Percentiles rank a stretch among this genome's conserved stretches.
Conservation (phyloP, 257 asterid genomes). For the Fraxinus cuspidata region DNA sequence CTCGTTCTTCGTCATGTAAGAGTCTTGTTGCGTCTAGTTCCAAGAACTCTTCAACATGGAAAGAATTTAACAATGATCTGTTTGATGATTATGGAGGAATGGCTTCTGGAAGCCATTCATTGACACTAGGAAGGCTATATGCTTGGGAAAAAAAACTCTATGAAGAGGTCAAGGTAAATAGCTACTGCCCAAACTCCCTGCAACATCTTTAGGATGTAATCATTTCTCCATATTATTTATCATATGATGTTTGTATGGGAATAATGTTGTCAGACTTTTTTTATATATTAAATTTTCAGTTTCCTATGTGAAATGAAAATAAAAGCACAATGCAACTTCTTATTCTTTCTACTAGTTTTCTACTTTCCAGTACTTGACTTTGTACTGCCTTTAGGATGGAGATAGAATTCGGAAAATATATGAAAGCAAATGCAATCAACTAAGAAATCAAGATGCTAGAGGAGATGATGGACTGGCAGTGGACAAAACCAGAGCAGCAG, state of each 20-base stretch:
- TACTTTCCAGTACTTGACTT: slow-evolving; percentile 13
- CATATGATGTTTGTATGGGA: neutral
- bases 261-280: neutral
- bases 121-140: slow-evolving; percentile 68
- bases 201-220: neutral
- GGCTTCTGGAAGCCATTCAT: slow-evolving; percentile 58
- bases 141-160: slow-evolving; percentile 97
- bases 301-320: neutral
- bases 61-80: slow-evolving; percentile 45
- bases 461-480: slow-evolving; percentile 63
- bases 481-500: slow-evolving; percentile 81
- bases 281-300: neutral
- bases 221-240: neutral
- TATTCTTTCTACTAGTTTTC: neutral
- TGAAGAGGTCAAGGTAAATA: slow-evolving; percentile 81
- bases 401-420: slow-evolving; percentile 69
- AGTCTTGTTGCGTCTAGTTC: slow-evolving; percentile 54
- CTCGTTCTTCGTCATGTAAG: slow-evolving; percentile 44
- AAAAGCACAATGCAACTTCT: neutral
- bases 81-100: slow-evolving; percentile 56
- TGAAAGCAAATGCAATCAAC: slow-evolving; percentile 74
- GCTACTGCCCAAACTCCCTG: neutral
- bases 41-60: slow-evolving; percentile 47
- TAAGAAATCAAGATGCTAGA: slow-evolving; percentile 64
- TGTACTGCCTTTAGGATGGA: slow-evolving; percentile 55